phyloP scores from a whole-genome alignment of 2,329 filamentous ascomycete species.

The Colletotrichum camelliae region DNA sequence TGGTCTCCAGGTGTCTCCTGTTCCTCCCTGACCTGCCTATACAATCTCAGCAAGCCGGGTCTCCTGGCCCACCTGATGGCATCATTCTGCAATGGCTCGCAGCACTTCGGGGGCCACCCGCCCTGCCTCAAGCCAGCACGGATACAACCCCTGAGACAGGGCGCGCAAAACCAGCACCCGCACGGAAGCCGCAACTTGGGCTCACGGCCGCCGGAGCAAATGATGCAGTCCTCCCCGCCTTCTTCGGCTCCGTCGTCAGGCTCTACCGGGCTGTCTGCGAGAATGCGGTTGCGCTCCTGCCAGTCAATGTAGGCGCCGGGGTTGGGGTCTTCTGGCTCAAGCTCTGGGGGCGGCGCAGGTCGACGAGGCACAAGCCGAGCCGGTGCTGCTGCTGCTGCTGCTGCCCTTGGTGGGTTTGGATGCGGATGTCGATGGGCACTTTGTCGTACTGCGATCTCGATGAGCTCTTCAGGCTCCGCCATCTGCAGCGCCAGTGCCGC shows the following conservation, averaged over 20 bases:
- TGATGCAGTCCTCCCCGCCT: neutral
- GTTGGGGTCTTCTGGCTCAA: neutral
- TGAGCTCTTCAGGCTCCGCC: neutral
- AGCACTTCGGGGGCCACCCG: conserved; percentile 23
- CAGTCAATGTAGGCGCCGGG: neutral
- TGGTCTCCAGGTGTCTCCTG: conserved; percentile 6
- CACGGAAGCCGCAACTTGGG: conserved; percentile 10
- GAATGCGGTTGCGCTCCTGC: conserved; percentile 14
- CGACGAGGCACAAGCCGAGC: neutral
- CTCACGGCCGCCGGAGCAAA: neutral
- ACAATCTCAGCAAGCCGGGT: conserved; percentile 8
- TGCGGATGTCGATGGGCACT: neutral
- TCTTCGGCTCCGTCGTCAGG: neutral
- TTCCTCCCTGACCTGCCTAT: conserved; percentile 7
- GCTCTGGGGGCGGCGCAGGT: neutral
- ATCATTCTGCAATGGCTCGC: conserved; percentile 9
- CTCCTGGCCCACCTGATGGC: conserved; percentile 1
- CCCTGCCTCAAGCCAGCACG: conserved; percentile 10
- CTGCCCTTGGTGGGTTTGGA: neutral
- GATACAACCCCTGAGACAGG: conserved; percentile 19
- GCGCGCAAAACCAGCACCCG: conserved; percentile 19
- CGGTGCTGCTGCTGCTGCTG: neutral
- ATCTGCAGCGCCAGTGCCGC: conserved; percentile 1
- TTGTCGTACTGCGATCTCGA: conserved; percentile 5
- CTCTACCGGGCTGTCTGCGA: neutral